Evolutionary conservation across 768 basidiomycete species (phyloP), one percentile per base, ranked within the genome.

Genomic region (Suillus americanus): DNA sequence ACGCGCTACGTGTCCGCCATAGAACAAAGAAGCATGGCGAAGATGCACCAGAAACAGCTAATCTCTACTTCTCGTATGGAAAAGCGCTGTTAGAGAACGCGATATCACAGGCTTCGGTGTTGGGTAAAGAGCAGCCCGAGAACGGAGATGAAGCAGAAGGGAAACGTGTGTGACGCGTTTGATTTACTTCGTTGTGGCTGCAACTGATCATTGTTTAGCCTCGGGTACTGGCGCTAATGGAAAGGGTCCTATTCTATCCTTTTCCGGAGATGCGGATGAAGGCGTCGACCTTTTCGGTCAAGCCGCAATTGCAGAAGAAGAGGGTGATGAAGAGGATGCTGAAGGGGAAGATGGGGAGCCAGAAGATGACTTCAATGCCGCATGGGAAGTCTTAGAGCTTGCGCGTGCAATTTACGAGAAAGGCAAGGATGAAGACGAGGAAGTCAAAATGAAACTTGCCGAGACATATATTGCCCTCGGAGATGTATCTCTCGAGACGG

Each of bases 381-480:
- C 97, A 14, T 99, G 97, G 95, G 93, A 97, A 73, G 90, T 97
- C 3, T 82, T 99, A n/a, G 97, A 99, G 69, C 87, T 97, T 63
- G 96, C 97, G 25, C 84, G 96, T 46, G 86, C 89, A 13, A 89
- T 97, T 65, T 95, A 93, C 71, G 86, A 89, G 67, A 91, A 90
- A 75, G 83, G 84, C 66, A 80, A 80, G 67, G 79, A 82, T 6
- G 81, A 82, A 10, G 85, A 83, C 33, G 88, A 90, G 16, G 83
- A 85, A 62, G 76, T 86, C 41, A 89, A 85, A 72, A 83, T 97
- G 61, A 93, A 92, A 79, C 82, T 97, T 60, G 97, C 97, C 4
- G 95, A 98, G 66, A 92, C 91, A 2, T 96, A 91, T 75, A 89
- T 96, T 64, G 81, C 91, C 9, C 83, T 99, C 8, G 97, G 97